Conservation (phyloP, 225 moss, liverwort and hornwort species). For the Asterella californica region DNA sequence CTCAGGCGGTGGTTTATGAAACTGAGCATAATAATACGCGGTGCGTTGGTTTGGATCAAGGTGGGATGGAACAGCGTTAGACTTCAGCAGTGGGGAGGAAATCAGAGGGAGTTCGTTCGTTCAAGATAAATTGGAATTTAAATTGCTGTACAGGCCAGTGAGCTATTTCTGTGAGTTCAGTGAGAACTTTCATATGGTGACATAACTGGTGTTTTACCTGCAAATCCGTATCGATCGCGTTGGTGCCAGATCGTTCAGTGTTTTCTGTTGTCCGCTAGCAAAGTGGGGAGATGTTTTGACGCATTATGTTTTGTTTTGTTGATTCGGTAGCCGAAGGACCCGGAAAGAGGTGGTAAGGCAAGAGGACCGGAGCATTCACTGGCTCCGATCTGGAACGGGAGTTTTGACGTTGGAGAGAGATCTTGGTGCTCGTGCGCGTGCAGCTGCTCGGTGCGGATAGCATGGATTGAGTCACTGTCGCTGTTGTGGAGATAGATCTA, state of each 20-base stretch:
- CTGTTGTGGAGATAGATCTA: neutral
- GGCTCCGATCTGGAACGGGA: constrained; percentile 8
- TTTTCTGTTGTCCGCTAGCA: neutral
- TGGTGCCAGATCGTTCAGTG: neutral
- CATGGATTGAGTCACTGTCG: neutral
- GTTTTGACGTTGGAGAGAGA: neutral
- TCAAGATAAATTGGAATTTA: neutral
- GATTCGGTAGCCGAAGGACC: constrained; percentile 2
- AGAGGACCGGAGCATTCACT: constrained; percentile 9
- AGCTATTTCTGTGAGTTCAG: neutral
- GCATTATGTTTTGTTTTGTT: constrained; percentile 8
- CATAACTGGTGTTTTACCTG: neutral
- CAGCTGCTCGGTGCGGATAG: neutral
- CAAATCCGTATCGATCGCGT: neutral
- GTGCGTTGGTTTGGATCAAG: neutral
- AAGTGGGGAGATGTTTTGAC: neutral
- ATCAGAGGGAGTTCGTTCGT: too few species aligned
- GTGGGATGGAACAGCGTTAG: neutral
- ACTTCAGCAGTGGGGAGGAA: neutral
- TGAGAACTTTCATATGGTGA: neutral
- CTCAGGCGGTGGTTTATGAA: neutral
- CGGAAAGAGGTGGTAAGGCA: neutral
- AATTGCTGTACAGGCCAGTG: neutral
- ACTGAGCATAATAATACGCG: neutral
- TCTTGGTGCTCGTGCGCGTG: neutral